Conservation (phyloP, 768 basidiomycete genomes). For the Kondoa malvinella region DNA sequence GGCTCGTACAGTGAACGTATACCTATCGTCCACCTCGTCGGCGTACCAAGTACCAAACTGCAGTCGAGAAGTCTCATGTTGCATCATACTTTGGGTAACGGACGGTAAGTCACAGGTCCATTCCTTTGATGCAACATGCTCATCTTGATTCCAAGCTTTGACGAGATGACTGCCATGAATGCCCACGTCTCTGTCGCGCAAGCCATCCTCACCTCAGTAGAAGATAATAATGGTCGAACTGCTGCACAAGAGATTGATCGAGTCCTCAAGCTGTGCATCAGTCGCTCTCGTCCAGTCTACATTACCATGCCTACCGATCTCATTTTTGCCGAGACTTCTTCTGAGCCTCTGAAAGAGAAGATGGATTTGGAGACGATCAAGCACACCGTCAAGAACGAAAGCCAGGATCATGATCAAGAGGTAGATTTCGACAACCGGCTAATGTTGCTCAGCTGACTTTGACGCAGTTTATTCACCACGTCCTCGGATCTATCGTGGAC, state of each 20-base stretch:
- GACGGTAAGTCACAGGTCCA: background rate
- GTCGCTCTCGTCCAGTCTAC: constrained; percentile 65
- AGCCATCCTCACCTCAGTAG: background rate
- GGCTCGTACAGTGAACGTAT: constrained; percentile 54
- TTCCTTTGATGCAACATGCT: too few relatives aligned
- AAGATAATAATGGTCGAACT: background rate
- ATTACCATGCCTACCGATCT: constrained; percentile 66
- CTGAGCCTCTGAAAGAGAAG: constrained; percentile 35
- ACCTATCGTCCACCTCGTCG: constrained; percentile 68
- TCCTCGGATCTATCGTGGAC: constrained; percentile 39
- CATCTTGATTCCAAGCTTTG: background rate
- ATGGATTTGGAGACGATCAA: background rate
- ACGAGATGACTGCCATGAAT: background rate
- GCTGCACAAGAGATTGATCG: constrained; percentile 7
- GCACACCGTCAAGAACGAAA: background rate
- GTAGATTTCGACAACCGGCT: background rate
- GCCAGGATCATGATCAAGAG: background rate
- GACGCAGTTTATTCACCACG: background rate
- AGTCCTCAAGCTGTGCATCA: background rate
- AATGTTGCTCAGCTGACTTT: background rate
- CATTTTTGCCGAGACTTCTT: constrained; percentile 30
- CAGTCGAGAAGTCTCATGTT: constrained; percentile 39
- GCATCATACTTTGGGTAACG: constrained; percentile 45
- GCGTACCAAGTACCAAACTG: constrained; percentile 42
- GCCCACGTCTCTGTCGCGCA: background rate